phyloP scores from a whole-genome alignment of 2,329 filamentous ascomycete genomes.

The Calonectria crousiana region DNA sequence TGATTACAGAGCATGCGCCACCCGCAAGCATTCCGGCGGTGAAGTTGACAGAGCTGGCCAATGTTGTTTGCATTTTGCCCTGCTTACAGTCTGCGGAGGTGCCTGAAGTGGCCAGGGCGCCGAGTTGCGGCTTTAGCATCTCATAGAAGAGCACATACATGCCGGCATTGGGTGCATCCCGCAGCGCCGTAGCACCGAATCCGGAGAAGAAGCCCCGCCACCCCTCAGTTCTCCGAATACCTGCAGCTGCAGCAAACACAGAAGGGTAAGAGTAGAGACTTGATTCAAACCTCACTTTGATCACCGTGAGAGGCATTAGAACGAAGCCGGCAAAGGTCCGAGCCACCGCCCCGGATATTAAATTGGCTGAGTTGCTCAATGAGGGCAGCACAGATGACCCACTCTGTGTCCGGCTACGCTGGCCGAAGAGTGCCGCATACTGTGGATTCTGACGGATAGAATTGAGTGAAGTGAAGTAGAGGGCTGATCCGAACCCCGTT shows the following conservation, averaged over 20 bases:
- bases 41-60: slow-evolving; percentile 82
- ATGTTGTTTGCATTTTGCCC: slow-evolving; percentile 45
- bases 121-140: slow-evolving; percentile 76
- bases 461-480: slow-evolving; percentile 94
- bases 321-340: slow-evolving; percentile 89
- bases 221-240: slow-evolving; percentile 81
- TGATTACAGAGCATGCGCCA: slow-evolving; percentile 85
- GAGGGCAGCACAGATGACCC: slow-evolving; percentile 81
- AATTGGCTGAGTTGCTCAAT: slow-evolving; percentile 85
- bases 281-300: slow-evolving; percentile 97
- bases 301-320: slow-evolving; percentile 95
- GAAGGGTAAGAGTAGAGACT: slow-evolving; percentile 87
- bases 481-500: slow-evolving; percentile 90
- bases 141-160: slow-evolving; percentile 97
- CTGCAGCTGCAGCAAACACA: slow-evolving; percentile 76
- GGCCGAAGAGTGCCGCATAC: slow-evolving; percentile 40
- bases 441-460: slow-evolving; percentile 77
- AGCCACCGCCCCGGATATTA: slow-evolving; percentile 86
- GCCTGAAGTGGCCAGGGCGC: slow-evolving; percentile 36
- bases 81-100: slow-evolving; percentile 25
- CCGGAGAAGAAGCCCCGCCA: slow-evolving; percentile 90
- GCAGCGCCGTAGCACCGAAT: slow-evolving; percentile 91
- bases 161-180: slow-evolving; percentile 97
- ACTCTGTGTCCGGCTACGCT: slow-evolving; percentile 36
- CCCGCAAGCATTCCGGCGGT: slow-evolving; percentile 84